phyloP scores from a whole-genome alignment of 352 stramenopile genomes.

The Globisporangium apiculatum region DNA sequence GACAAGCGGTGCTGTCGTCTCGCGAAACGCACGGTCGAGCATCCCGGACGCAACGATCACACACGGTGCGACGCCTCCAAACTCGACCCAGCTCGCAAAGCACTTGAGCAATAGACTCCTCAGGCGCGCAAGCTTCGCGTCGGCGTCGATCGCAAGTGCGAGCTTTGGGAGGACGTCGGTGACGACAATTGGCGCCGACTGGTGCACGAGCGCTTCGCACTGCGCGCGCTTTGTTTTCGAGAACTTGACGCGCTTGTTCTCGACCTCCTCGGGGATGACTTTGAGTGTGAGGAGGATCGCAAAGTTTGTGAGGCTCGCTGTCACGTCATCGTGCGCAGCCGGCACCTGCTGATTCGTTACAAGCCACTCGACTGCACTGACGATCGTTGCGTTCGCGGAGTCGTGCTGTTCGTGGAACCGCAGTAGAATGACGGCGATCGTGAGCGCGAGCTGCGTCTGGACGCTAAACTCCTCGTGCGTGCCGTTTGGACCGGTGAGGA shows the following conservation, averaged over 20 bases:
- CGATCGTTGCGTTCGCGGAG: conserved; percentile 29
- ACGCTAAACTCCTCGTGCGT: conserved; percentile 46
- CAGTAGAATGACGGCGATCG: conserved; percentile 70
- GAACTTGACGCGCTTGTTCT: conserved; percentile 78
- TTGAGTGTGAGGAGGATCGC: conserved; percentile 69
- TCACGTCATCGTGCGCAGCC: conserved; percentile 28
- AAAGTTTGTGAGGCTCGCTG: conserved; percentile 58
- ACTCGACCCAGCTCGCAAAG: conserved; percentile 72
- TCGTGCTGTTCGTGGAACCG: conserved; percentile 62
- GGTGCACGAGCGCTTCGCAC: conserved; percentile 64
- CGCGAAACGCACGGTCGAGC: conserved; percentile 50
- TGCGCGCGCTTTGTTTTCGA: conserved; percentile 51
- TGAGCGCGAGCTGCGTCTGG: conserved; percentile 64
- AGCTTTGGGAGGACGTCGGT: conserved; percentile 52
- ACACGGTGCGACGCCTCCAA: conserved; percentile 38
- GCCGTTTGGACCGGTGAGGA: conserved; percentile 55
- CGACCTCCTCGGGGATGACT: conserved; percentile 68
- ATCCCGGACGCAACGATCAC: conserved; percentile 59
- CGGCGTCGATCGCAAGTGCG: conserved; percentile 45
- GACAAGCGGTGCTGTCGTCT: conserved; percentile 30
- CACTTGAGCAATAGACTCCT: conserved; percentile 51
- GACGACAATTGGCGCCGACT: conserved; percentile 52
- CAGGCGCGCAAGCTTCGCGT: conserved; percentile 33
- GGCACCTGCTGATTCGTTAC: conserved; percentile 54
- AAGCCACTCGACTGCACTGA: conserved; percentile 68